A percentile compares a stretch with the other conserved stretches of the same genome.
phyloP scores from a whole-genome alignment of 2,329 filamentous ascomycete species.

The Blastomyces percursus region DNA sequence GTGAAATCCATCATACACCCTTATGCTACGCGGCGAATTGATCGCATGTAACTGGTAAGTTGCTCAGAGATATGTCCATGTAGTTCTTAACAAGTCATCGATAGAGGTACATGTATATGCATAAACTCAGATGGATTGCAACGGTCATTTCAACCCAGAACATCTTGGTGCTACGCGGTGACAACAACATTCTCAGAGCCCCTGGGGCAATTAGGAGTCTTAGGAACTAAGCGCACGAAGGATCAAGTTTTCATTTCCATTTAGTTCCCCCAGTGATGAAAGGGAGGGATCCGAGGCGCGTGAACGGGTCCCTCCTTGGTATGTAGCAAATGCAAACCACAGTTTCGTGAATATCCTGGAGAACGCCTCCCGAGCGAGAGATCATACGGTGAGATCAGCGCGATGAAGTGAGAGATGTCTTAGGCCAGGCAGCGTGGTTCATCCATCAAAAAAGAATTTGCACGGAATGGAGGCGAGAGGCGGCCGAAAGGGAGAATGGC shows the following conservation, averaged over 20 bases:
- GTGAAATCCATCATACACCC: too few relatives aligned
- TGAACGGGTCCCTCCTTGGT: conserved; percentile 4
- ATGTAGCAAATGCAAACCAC: conserved; percentile 7
- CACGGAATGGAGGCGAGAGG: conserved; percentile 4
- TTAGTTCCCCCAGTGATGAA: neutral
- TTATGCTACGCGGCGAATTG: too few relatives aligned
- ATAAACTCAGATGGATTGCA: too few relatives aligned
- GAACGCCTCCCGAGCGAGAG: conserved; percentile 11
- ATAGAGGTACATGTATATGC: too few relatives aligned
- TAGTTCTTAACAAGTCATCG: too few relatives aligned
- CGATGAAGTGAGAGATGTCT: conserved; percentile 8
- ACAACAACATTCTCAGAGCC: too few relatives aligned
- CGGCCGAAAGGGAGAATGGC: conserved; percentile 7
- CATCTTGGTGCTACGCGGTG: too few relatives aligned
- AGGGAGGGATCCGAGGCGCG: conserved; percentile 7
- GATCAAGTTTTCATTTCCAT: neutral
- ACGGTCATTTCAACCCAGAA: too few relatives aligned
- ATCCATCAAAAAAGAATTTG: conserved; percentile 7
- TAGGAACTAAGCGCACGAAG: too few relatives aligned
- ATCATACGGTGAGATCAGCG: conserved; percentile 10
- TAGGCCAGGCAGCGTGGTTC: conserved; percentile 8
- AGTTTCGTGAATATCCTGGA: conserved; percentile 5
- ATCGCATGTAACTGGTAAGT: too few relatives aligned
- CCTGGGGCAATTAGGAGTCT: too few relatives aligned
- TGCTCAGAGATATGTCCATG: too few relatives aligned